Evolutionary conservation across 164 flowering plant species (phyloP).

Genomic region (Aristolochia contorta): DNA sequence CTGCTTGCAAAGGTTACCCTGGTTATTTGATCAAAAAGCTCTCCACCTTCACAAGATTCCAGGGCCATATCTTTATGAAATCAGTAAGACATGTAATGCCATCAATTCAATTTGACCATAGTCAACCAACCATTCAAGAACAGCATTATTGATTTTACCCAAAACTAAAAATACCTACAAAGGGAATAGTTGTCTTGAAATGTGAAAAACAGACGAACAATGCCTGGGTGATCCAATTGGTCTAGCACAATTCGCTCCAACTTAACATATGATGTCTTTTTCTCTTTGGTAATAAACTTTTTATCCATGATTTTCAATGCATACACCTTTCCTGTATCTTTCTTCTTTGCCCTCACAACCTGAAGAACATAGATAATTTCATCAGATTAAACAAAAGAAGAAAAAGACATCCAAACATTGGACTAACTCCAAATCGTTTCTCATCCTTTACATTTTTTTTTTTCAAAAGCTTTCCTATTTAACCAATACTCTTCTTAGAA

Average conservation of each 20-base stretch:
- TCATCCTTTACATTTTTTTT: too few relatives aligned
- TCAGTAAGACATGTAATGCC: slow-evolving; percentile 16
- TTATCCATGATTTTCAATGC: slow-evolving; percentile 99
- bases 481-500: too few relatives aligned
- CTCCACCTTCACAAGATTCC: slow-evolving; percentile 99
- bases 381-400: too few relatives aligned
- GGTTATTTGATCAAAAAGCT: slow-evolving; percentile 95
- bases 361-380: slow-evolving; percentile 10
- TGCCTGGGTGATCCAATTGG: slow-evolving; percentile 95
- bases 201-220: slow-evolving; percentile 75
- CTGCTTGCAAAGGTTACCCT: slow-evolving; percentile 39
- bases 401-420: too few relatives aligned
- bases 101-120: slow-evolving; percentile 1
- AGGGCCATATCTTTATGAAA: slow-evolving; percentile 88
- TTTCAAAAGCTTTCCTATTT: too few relatives aligned
- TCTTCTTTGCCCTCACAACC: slow-evolving; percentile 97
- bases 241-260: slow-evolving; percentile 94
- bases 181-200: slow-evolving; percentile 89
- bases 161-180: slow-evolving; percentile 54
- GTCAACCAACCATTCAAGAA: slow-evolving; percentile 2
- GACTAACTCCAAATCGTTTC: too few relatives aligned
- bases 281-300: slow-evolving; percentile 96
- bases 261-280: slow-evolving; percentile 94
- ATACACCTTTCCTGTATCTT: slow-evolving; percentile 78
- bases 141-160: neutral